Evolutionary conservation across 768 basidiomycete genomes (phyloP).

Genomic region (Amanita thiersii): DNA sequence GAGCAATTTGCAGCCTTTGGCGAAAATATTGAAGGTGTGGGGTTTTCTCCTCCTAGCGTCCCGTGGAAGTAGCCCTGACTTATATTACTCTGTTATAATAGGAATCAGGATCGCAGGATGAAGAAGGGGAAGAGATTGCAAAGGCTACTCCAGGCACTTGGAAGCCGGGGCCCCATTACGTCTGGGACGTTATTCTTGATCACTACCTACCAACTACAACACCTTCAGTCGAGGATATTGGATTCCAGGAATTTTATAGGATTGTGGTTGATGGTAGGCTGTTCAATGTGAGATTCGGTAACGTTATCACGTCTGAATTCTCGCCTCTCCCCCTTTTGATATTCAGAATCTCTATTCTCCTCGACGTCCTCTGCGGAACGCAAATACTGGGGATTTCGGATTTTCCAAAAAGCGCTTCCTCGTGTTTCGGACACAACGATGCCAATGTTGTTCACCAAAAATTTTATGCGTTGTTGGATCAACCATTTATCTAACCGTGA

Average conservation of each 20-base stretch:
- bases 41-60: too few species aligned
- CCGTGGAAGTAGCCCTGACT: conserved; percentile 7
- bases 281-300: not conserved
- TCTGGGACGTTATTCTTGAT: conserved; percentile 82
- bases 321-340: not conserved
- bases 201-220: conserved; percentile 50
- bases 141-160: conserved; percentile 53
- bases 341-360: conserved; percentile 78
- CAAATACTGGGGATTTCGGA: conserved; percentile 94
- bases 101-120: conserved; percentile 54
- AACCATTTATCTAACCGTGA: conserved; percentile 88
- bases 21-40: conserved; percentile 73
- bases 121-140: conserved; percentile 35
- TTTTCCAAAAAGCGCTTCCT: conserved; percentile 74
- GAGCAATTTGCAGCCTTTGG: conserved; percentile 66
- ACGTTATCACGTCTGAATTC: not conserved
- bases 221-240: conserved; percentile 30
- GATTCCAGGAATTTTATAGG: conserved; percentile 87
- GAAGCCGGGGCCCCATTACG: conserved; percentile 90
- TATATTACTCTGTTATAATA: conserved; percentile 16
- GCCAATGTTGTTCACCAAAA: conserved; percentile 86
- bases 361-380: conserved; percentile 77
- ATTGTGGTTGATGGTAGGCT: conserved; percentile 82
- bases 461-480: conserved; percentile 96
- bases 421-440: conserved; percentile 58